A percentile compares a stretch with the other conserved stretches of the same genome.
Evolutionary conservation across 805 yeast genomes (phyloP).

Genomic region (Jamesozyma lodderae): DNA sequence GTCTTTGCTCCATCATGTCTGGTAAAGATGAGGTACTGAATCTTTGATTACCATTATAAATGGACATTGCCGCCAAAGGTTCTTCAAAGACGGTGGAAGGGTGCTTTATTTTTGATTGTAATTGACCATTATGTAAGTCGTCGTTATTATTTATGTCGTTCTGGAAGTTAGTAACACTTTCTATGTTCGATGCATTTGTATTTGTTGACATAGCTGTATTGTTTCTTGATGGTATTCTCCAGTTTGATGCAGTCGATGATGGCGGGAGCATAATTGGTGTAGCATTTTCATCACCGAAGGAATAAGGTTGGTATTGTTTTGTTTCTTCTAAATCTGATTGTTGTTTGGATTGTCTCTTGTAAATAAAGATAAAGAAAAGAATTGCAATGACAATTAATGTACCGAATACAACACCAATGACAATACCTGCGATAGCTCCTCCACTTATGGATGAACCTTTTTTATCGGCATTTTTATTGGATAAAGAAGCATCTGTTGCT

Average conservation of each 20-base stretch:
- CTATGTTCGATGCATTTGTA: background rate
- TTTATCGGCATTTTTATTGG: background rate
- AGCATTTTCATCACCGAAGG: constrained; percentile 29
- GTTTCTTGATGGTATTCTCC: constrained; percentile 12
- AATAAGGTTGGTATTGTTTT: constrained; percentile 30
- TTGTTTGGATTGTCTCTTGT: constrained; percentile 25
- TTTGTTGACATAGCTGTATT: constrained; percentile 4
- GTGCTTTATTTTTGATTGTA: constrained; percentile 1
- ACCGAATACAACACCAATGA: constrained; percentile 44
- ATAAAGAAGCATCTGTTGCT: background rate
- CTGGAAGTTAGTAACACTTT: background rate
- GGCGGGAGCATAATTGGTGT: constrained; percentile 20
- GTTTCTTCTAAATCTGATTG: constrained; percentile 31
- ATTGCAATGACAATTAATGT: constrained; percentile 31
- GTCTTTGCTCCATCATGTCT: constrained; percentile 35
- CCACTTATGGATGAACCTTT: constrained; percentile 13
- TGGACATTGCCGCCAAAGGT: constrained; percentile 6
- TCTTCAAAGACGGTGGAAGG: constrained; percentile 15
- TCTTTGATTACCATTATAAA: constrained; percentile 34
- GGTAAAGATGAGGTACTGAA: constrained; percentile 48
- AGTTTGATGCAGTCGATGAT: constrained; percentile 7
- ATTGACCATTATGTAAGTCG: background rate
- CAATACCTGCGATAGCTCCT: constrained; percentile 57
- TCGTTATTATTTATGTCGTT: background rate
- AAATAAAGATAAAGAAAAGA: constrained; percentile 35